Base-by-base conservation (phyloP, 441 rosid species). In the Erysimum pusillum region DNA sequence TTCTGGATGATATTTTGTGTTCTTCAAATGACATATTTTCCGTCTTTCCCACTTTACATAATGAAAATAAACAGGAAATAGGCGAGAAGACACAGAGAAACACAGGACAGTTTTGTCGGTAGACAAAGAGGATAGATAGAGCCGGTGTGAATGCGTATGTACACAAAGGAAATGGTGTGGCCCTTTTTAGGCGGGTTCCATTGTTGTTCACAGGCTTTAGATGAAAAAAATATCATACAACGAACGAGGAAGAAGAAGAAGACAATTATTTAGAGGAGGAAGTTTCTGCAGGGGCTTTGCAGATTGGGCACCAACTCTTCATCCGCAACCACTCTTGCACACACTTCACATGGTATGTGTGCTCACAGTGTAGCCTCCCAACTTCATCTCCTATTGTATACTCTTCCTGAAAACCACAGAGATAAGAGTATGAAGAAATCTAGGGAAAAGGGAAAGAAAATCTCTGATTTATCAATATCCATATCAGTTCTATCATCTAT, bases 231-330 rank as follows among this genome's bases (percentile, higher is more conserved):
- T 48, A 44, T 22, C 25, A 22, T 79, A 59, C 56, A 76, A 53
- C 2, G 82, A 61, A 1, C 58, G 3, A 36, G 67, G 36, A 73
- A 4, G 76, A 60, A 12, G 65, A 66, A 18, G 14, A 62, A 15
- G 67, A 38, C 7, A 20, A 42, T 62, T 73, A 73, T 31, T 68
- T 45, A 13, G 88, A 56, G 0, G 87, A 76, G 52, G 87, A 76
- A 48, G 85, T 53, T 35, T 84, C 90, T 18, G 90, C 97, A 4
- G 87, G 73, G 35, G 89, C 82, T 83, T 86, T 96, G 86, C 98
- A 96, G 77, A 93, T 80, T 13, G 99, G 98, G 77, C 99, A 93
- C 98, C 99, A 93, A 57, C 88, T 96, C 88, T 93, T 96, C 72
- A 89, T 81, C 83, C 86, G 84, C 80, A 92, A 84, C 99, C 99